Percentiles rank a stretch among this genome's conserved stretches.
phyloP scores from a whole-genome alignment of 345 rosid species.

The Salix koriyanagi region DNA sequence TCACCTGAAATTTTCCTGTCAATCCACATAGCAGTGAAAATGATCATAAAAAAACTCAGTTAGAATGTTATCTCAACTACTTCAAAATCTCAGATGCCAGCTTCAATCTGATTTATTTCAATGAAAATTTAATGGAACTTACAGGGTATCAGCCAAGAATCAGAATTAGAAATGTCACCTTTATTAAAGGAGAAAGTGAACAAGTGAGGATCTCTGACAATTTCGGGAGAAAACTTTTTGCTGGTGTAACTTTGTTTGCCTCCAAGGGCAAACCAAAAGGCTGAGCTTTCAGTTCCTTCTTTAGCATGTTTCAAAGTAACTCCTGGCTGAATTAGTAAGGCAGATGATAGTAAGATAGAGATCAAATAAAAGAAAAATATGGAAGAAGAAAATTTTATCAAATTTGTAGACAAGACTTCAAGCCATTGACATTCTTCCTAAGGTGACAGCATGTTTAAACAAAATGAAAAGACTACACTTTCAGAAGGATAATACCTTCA shows the following conservation, averaged over 20 bases:
- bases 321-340: slow-evolving; percentile 67
- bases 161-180: slow-evolving; percentile 43
- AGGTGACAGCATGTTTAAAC: background rate
- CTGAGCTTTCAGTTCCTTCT: slow-evolving; percentile 95
- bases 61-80: slow-evolving; percentile 28
- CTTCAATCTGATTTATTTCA: background rate
- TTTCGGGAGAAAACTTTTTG: slow-evolving; percentile 59
- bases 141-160: background rate
- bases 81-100: slow-evolving; percentile 1
- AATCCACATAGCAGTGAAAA: slow-evolving; percentile 22
- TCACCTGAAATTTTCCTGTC: slow-evolving; percentile 94
- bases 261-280: slow-evolving; percentile 97
- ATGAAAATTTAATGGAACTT: slow-evolving; percentile 4
- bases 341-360: slow-evolving; percentile 19
- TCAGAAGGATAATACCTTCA: slow-evolving; percentile 52
- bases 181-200: slow-evolving; percentile 59
- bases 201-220: slow-evolving; percentile 81
- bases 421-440: background rate
- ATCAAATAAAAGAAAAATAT: slow-evolving; percentile 13
- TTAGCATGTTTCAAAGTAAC: slow-evolving; percentile 76
- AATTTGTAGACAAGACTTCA: background rate
- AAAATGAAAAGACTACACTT: background rate
- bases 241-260: slow-evolving; percentile 89
- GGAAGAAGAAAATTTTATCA: slow-evolving; percentile 9
- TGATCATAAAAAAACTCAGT: slow-evolving; percentile 32